Conservation (phyloP, 441 rosid species). For the Macaranga tanarius region DNA sequence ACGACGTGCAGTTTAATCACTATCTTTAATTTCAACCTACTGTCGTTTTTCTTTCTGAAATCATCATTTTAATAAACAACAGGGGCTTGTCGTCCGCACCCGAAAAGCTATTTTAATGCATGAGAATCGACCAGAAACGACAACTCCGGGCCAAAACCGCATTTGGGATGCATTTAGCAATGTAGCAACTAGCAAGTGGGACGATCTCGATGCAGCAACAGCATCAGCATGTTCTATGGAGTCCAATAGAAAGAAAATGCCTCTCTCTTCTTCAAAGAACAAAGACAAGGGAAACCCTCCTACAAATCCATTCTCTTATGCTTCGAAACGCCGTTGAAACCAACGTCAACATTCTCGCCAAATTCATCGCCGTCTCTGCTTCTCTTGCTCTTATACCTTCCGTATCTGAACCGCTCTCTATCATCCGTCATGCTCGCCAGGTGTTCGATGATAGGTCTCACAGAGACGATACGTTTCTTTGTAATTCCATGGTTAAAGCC, state of each 20-base stretch:
- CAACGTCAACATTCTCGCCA: constrained; percentile 57
- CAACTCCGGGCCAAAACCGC: neutral
- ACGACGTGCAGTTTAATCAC: too few species aligned
- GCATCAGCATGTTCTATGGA: constrained; percentile 32
- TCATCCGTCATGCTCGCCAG: constrained; percentile 48
- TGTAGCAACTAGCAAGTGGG: neutral
- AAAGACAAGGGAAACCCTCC: constrained; percentile 35
- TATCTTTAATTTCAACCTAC: too few species aligned
- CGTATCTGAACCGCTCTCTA: constrained; percentile 11
- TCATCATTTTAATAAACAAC: too few species aligned
- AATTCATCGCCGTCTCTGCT: constrained; percentile 43
- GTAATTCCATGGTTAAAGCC: constrained; percentile 67
- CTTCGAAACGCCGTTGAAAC: constrained; percentile 51
- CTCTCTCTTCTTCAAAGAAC: constrained; percentile 48
- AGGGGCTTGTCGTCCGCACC: too few species aligned
- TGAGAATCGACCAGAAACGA: too few species aligned
- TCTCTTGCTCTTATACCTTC: constrained; percentile 17
- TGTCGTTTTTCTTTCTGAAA: too few species aligned
- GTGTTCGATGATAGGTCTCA: constrained; percentile 52
- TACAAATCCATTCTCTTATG: constrained; percentile 66
- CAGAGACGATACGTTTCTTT: constrained; percentile 54
- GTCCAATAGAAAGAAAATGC: constrained; percentile 52
- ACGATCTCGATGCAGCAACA: neutral
- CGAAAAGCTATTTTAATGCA: neutral
- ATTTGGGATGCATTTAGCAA: neutral